Base-by-base conservation (phyloP, 1,139 yeast genomes). In the Wickerhamomyces sp. region DNA sequence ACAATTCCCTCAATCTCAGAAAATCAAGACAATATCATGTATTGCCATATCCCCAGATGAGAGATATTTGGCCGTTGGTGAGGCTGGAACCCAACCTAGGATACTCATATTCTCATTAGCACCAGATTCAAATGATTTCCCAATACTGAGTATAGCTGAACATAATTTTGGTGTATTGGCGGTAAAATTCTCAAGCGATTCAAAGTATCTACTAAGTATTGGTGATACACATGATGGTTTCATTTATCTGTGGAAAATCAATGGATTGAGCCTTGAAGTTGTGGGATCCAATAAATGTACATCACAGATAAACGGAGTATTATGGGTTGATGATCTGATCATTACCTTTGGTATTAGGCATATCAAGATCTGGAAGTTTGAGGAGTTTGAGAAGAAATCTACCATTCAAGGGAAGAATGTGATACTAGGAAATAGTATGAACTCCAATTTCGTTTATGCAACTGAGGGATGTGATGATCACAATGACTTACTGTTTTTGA, bases 151-250 rank as follows among this genome's bases (percentile, higher is more conserved):
- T 14, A 73, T 81, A 3, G 64, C 70, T 45, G 88, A 81, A 51
- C 91, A 84, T 61, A 68, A 76, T 7, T 84, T 80, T 62, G 91
- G 90, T 0, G 68, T 84, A 13, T 68, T 73, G 35, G 65, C 68
- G 9, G 56, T 84, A 14, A 65, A 68, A n/a, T 84, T 84, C 55
- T 76, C 86, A 0, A 78, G 81, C 0, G 77, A 80, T 51, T 81
- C 83, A 47, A 66, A 62, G 36, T 68, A 57, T 49, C 64, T 84
- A 37, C 76, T 84, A 34, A 78, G 87, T 3, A 63, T 83, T 45
- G 91, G 91, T 0, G 66, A 75, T 13, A 66, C 79, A 1, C 81
- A 79, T 53, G 91, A 84, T 57, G 89, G 90, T 2, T 80, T 72
- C 48, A 57, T 84, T 14, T 76, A 79, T 53, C 63, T 84, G 5